These are phyloP conservation scores for Solanum virginianum DNA, from an alignment of 257 asterid species.

Conservation along the genomic window DNA sequence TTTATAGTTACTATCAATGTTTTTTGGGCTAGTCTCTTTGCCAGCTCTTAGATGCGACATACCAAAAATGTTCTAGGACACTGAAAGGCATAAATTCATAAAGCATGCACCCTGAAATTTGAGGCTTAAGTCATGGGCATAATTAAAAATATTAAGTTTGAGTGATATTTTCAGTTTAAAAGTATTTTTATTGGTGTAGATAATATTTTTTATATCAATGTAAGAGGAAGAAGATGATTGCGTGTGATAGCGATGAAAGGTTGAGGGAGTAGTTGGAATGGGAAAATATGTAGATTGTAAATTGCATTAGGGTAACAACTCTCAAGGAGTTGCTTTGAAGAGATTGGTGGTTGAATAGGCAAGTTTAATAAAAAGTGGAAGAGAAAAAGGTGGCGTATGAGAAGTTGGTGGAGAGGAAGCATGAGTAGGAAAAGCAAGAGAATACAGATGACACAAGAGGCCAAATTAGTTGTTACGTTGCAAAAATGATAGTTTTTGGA, in stretches of 20 bases:
- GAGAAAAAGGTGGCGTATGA: not conserved
- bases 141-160: no score
- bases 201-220: no score
- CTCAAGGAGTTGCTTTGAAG: no score
- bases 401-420: not conserved
- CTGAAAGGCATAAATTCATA: not conserved
- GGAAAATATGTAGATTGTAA: no score
- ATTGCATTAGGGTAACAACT: no score
- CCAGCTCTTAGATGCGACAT: not conserved
- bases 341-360: not conserved
- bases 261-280: no score
- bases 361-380: not conserved
- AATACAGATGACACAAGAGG: not conserved
- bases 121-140: not conserved
- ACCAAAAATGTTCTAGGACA: not conserved
- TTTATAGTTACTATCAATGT: not conserved
- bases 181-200: no score
- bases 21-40: not conserved
- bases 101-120: no score
- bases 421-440: no score
- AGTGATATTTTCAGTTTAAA: no score
- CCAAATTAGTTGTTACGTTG: not conserved
- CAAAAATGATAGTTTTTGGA: no score
- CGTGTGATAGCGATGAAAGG: not conserved
- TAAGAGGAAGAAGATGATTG: not conserved